These are phyloP conservation scores for Euphorbia corollata DNA, from an alignment of 441 rosid species.

Conservation along the genomic window DNA sequence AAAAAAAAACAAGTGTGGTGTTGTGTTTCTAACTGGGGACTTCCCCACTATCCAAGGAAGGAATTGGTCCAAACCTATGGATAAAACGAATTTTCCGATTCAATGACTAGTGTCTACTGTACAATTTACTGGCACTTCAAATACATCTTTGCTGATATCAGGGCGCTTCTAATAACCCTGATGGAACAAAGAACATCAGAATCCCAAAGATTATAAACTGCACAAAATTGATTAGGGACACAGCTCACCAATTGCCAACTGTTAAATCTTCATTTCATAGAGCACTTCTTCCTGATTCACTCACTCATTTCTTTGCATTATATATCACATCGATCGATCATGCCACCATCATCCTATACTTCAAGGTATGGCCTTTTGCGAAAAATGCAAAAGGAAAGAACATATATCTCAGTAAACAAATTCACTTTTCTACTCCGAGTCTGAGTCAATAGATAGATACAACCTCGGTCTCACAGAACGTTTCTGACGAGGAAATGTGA, in stretches of 20 bases:
- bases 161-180: slow-evolving; percentile 5
- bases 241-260: slow-evolving; percentile 26
- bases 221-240: slow-evolving; percentile 12
- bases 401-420: slow-evolving; percentile 8
- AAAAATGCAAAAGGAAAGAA: slow-evolving; percentile 6
- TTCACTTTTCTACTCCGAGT: slow-evolving; percentile 47
- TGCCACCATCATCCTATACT: slow-evolving; percentile 8
- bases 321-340: not conserved
- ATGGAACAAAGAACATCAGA: slow-evolving; percentile 18
- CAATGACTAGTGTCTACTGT: no score
- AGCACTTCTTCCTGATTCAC: slow-evolving; percentile 9
- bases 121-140: no score
- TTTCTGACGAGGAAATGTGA: slow-evolving; percentile 75
- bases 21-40: no score
- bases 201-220: slow-evolving; percentile 2
- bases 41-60: no score
- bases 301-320: not conserved
- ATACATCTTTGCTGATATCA: no score
- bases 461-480: slow-evolving; percentile 77
- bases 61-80: no score
- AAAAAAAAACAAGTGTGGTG: no score
- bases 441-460: slow-evolving; percentile 70
- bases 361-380: slow-evolving; percentile 2
- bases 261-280: slow-evolving; percentile 18
- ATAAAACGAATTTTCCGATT: no score